These are phyloP conservation scores for Plasmodium yoelii DNA, from an alignment of 169 alveolate species.

Conservation along the genomic window DNA sequence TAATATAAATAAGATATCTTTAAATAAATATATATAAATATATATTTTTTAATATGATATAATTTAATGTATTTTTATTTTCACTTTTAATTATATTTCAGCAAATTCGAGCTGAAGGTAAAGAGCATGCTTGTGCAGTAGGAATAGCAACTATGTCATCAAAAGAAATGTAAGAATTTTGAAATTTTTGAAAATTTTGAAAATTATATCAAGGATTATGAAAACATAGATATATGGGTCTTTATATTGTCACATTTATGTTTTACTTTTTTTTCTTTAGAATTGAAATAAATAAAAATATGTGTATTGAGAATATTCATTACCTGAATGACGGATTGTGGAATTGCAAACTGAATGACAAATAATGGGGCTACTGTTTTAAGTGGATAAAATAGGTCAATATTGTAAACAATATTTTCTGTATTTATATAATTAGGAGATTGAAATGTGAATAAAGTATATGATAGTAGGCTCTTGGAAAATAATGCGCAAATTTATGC, in stretches of 20 bases:
- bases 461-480: too few species aligned
- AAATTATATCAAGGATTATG: background rate
- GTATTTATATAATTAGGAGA: too few species aligned
- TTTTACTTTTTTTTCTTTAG: slow-evolving; percentile 60
- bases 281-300: slow-evolving; percentile 90
- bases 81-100: slow-evolving; percentile 25
- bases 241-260: too few species aligned
- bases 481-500: too few species aligned
- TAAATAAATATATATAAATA: background rate
- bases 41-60: background rate
- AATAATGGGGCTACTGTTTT: background rate
- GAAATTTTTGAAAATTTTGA: slow-evolving; percentile 30
- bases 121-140: slow-evolving; percentile 95
- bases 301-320: slow-evolving; percentile 94
- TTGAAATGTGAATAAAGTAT: too few species aligned
- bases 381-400: background rate
- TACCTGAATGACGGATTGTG: slow-evolving; percentile 96
- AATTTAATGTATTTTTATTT: background rate
- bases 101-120: slow-evolving; percentile 94
- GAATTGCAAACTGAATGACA: slow-evolving; percentile 82
- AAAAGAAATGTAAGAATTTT: slow-evolving; percentile 89
- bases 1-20: slow-evolving; percentile 11
- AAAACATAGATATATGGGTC: too few species aligned
- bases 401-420: too few species aligned
- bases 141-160: slow-evolving; percentile 96